phyloP scores from a whole-genome alignment of 1,139 yeast species.

The Trichomonascaceae sp. region DNA sequence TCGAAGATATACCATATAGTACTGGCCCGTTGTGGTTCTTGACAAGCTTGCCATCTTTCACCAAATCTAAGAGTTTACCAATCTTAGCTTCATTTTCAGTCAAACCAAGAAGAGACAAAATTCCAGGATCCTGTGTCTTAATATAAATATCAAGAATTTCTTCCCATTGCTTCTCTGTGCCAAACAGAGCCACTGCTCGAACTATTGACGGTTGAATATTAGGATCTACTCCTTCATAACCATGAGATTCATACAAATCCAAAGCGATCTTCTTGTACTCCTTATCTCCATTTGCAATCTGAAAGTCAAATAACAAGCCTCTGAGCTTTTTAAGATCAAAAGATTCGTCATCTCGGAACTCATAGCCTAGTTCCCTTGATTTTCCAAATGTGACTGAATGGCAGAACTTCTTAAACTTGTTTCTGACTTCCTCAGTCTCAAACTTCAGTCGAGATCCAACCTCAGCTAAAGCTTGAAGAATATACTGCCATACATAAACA shows the following conservation, averaged over 20 bases:
- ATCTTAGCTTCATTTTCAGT: constrained; percentile 55
- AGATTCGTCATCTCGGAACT: not conserved
- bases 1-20: constrained; percentile 64
- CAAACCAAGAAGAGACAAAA: constrained; percentile 69
- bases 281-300: constrained; percentile 62
- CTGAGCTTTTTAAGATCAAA: constrained; percentile 46
- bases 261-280: constrained; percentile 37
- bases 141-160: constrained; percentile 23
- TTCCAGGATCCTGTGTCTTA: constrained; percentile 65
- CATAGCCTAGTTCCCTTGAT: constrained; percentile 32
- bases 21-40: constrained; percentile 70
- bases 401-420: constrained; percentile 53
- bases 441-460: constrained; percentile 64
- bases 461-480: constrained; percentile 48
- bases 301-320: constrained; percentile 62
- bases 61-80: constrained; percentile 51
- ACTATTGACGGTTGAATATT: not conserved
- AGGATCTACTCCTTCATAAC: not conserved
- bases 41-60: constrained; percentile 64
- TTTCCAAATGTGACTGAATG: constrained; percentile 58
- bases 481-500: constrained; percentile 62
- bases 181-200: not conserved
- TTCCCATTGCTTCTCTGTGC: not conserved
- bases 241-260: constrained; percentile 3
- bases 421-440: constrained; percentile 59